Evolutionary conservation across 768 basidiomycete species (phyloP).

Genomic region (Royoungia palumana): DNA sequence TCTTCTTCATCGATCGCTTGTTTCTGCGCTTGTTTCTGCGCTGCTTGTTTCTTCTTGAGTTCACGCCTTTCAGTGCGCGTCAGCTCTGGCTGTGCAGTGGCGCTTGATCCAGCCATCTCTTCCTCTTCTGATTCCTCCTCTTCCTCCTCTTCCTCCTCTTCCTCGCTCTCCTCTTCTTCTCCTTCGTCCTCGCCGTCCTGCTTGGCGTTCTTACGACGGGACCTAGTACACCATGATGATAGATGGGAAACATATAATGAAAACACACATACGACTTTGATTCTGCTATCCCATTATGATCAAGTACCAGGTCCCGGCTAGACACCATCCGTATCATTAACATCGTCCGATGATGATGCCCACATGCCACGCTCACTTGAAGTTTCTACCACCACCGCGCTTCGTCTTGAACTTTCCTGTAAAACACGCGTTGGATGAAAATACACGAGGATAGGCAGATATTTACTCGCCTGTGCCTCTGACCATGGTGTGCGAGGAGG

Average conservation of each 20-base stretch:
- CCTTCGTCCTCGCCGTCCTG: conserved; percentile 40
- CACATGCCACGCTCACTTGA: conserved; percentile 49
- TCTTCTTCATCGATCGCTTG: conserved; percentile 45
- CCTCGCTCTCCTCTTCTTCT: conserved; percentile 39
- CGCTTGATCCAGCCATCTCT: conserved; percentile 33
- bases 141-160: conserved; percentile 43
- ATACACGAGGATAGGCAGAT: background rate
- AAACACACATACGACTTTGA: conserved; percentile 41
- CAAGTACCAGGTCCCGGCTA: conserved; percentile 60
- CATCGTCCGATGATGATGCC: conserved; percentile 5
- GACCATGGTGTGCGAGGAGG: conserved; percentile 23
- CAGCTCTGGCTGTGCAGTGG: conserved; percentile 49
- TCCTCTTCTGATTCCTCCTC: conserved; percentile 43
- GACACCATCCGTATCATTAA: conserved; percentile 2
- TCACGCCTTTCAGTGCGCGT: conserved; percentile 71
- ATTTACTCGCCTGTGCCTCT: conserved; percentile 30
- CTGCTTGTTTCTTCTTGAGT: conserved; percentile 77
- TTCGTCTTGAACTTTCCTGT: conserved; percentile 81
- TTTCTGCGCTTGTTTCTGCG: conserved; percentile 39
- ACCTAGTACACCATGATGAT: conserved; percentile 5
- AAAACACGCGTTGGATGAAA: background rate
- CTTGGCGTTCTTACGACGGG: conserved; percentile 23
- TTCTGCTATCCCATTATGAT: conserved; percentile 54
- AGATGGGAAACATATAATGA: conserved; percentile 10
- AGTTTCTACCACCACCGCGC: conserved; percentile 84